Evolutionary conservation across 129 eudicot species (phyloP), one percentile per base, ranked within the genome.

Genomic region (Escallonia rubra): DNA sequence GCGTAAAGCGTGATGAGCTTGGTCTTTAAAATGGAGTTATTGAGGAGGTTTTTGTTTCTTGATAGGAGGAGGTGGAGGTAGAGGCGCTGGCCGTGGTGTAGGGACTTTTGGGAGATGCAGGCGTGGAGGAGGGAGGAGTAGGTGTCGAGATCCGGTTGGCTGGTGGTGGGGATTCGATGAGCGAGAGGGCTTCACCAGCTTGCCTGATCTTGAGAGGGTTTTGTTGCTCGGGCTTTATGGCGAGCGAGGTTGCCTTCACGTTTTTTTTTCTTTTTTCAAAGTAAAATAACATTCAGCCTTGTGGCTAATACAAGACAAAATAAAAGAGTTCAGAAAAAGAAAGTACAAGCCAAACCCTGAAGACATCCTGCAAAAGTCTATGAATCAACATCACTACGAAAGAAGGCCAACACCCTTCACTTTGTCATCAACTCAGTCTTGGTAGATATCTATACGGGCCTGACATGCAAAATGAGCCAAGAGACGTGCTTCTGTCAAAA

Each of bases 111-210:
- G 5, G 75, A 71, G 43, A 82, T 76, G 54, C 82, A 81, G 59
- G 79, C 57, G 46, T 73, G 75, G 42, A 81, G 81, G 53, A 76
- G 43, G 39, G 81, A 8, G 52, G 79, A 16, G 56, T 72, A 81
- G 34, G 86, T 64, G 3, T 76, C 67, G 10, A 71, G 7, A 43
- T 72, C 60, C 40, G 60, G 73, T 14, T 71, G 16, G 47, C 45
- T 15, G 11, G 69, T 49, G 44, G 13, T 23, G 59, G 71, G 13
- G 84, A 61, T 68, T 79, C 73, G 39, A 70, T 68, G 52, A 72
- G 69, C 13, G 45, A 64, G 60, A 81, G 76, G 41, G 86, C 79
- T 72, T 81, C 76, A 72, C 82, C 9, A 81, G 47, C 68, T 81
- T 76, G 38, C 76, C 71, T 12, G 75, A 76, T 76, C 76, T 76